Evolutionary conservation across 208 protist genomes (phyloP), one percentile per base, ranked within the genome.

Genomic region (Trypanosoma mega): DNA sequence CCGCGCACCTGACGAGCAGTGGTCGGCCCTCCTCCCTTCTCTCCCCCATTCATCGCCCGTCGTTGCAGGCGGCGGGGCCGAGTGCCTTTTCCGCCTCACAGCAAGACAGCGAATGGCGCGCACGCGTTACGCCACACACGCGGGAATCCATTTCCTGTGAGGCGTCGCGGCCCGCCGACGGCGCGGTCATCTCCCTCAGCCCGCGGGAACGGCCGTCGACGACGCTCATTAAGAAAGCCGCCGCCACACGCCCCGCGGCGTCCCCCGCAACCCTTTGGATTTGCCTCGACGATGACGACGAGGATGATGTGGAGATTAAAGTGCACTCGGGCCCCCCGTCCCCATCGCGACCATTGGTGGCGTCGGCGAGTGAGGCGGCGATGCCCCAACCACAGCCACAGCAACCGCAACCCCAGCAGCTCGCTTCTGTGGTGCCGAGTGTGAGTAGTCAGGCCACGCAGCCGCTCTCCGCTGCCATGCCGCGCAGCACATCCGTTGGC

Each of bases 211-310:
- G 80, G 2, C 61, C 69, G 0, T 85, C 80, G 11, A 81, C 80
- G 30, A 72, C 76, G 50, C 68, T 87, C 21, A 77, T 88, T 44
- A 70, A 70, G 3, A 70, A 68, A 23, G 80, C 78, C 0, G 85
- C 78, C 1, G 85, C 80, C 4, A 68, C 80, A 36, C 77, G 74
- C 8, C 85, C 85, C 24, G 56, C 63, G 4, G 69, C 67, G 14
- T 83, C 85, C 1, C 81, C 85, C 3, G 72, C 60, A 46, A 89
- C 81, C 20, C 43, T 87, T 65, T 92, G 85, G 85, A 92, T 92
- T 58, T 84, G 73, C 56, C 54, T 92, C 11, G 79, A 88, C 33
- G 81, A 88, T 41, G 68, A 74, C 30, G 81, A 89, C 53, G 74
- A 86, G 18, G 71, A 79, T 8, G 74, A 75, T 11, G 68, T 66